Evolutionary conservation across 2,329 filamentous ascomycete genomes (phyloP).

Genomic region (Cladosporium sp.): DNA sequence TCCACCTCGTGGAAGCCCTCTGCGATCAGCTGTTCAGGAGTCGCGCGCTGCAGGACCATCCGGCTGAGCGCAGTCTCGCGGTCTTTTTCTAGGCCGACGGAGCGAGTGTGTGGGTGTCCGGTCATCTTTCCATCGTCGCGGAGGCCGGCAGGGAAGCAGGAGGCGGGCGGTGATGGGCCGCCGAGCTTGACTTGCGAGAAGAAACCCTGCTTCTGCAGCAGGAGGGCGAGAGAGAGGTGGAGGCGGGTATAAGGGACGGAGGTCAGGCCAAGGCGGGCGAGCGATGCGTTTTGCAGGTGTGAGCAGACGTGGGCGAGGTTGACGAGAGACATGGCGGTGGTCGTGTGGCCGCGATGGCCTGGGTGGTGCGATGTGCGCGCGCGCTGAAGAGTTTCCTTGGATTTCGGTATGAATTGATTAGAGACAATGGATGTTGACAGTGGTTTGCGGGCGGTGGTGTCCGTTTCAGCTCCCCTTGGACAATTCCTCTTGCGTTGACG

Average conservation of each 20-base stretch:
- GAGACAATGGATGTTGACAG: neutral
- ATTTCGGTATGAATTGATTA: neutral
- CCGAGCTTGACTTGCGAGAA: slow-evolving; percentile 76
- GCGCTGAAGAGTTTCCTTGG: neutral
- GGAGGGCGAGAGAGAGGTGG: slow-evolving; percentile 73
- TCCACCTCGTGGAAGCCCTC: slow-evolving; percentile 31
- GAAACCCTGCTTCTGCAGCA: slow-evolving; percentile 81
- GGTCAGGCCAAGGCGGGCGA: slow-evolving; percentile 80
- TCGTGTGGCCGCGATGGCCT: slow-evolving; percentile 23
- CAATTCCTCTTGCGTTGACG: neutral
- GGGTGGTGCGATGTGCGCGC: slow-evolving; percentile 5
- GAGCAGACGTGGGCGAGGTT: slow-evolving; percentile 81
- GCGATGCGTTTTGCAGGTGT: slow-evolving; percentile 86
- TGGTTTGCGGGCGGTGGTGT: neutral
- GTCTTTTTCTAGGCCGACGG: slow-evolving; percentile 10
- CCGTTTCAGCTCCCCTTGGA: neutral
- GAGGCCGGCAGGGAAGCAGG: slow-evolving; percentile 35
- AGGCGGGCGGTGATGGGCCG: slow-evolving; percentile 59
- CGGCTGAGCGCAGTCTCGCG: slow-evolving; percentile 34
- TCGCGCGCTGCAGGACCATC: slow-evolving; percentile 29
- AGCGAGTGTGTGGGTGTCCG: slow-evolving; percentile 30
- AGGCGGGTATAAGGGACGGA: slow-evolving; percentile 79
- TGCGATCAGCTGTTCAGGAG: slow-evolving; percentile 28
- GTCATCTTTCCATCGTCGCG: slow-evolving; percentile 35
- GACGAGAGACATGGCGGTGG: slow-evolving; percentile 66